Base-by-base conservation (phyloP, 78 protist species). In the Emiliania huxleyi region DNA sequence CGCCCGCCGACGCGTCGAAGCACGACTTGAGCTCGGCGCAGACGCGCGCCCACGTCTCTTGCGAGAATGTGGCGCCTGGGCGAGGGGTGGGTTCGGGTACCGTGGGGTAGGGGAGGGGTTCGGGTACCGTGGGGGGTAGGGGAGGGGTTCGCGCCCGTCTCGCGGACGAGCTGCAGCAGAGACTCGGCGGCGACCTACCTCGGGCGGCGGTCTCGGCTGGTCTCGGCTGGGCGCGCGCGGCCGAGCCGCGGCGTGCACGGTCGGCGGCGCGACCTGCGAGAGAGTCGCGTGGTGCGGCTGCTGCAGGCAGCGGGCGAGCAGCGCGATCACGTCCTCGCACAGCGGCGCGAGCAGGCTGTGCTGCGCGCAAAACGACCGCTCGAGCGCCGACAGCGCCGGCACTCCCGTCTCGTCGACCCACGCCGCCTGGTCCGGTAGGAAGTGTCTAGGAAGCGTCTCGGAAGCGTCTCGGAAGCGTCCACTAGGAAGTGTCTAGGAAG, bases 241-340 rank as follows among this genome's bases (percentile, higher is more conserved):
- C n/a, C n/a, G n/a, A n/a, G n/a, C n/a, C n/a, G n/a, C n/a, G n/a
- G n/a, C n/a, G n/a, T n/a, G n/a, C n/a, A n/a, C n/a, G n/a, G n/a
- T n/a, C n/a, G n/a, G n/a, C n/a, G n/a, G n/a, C n/a, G n/a, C n/a
- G n/a, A 22, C 46, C 5, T 77, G 85, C 85, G 85, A 18, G 46
- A 77, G 85, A 4, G 29, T 22, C 19, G 42, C 29, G 21, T 26
- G 35, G 42, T 71, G 81, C 81, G 42, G 35, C 81, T 71, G 81
- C 42, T 71, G 81, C 42, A 71, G 81, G 42, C 81, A 71, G 81
- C 81, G 81, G 40, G n/a, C 81, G 81, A 71, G 42, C 81, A 71
- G 6, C 22, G 81, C 0, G 52, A 71, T 35, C 19, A 71, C 29
- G 21, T 71, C 81, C 2, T 71, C 81, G 42, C 18, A 40, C 44